Evolutionary conservation across 192 early-diverging fungal species (phyloP).

Genomic region (Coemansia sp.): DNA sequence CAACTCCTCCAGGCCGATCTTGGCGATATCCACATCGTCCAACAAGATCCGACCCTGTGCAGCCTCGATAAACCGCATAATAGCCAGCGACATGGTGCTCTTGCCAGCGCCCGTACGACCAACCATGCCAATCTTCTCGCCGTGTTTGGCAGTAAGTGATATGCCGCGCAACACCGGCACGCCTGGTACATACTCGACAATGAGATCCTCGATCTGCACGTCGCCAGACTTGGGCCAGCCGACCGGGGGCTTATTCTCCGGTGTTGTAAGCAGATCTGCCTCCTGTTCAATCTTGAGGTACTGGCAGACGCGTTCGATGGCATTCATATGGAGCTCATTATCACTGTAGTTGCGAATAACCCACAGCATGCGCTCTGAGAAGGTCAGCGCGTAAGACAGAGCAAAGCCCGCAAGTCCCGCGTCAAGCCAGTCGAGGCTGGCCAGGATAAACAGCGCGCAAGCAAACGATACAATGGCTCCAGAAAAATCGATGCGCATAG

Average conservation of each 20-base stretch:
- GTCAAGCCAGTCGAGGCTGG: constrained; percentile 56
- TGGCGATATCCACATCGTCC: constrained; percentile 74
- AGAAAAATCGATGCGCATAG: constrained; percentile 79
- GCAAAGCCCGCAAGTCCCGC: constrained; percentile 84
- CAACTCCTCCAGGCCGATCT: constrained; percentile 39
- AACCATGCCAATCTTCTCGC: constrained; percentile 86
- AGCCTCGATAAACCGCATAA: constrained; percentile 77
- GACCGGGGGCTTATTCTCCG: constrained; percentile 50
- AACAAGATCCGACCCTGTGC: constrained; percentile 62
- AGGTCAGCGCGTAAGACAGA: constrained; percentile 80
- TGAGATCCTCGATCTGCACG: constrained; percentile 66
- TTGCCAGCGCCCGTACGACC: constrained; percentile 86
- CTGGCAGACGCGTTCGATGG: constrained; percentile 81
- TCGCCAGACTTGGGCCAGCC: constrained; percentile 69
- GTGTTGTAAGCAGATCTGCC: constrained; percentile 58
- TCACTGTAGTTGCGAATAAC: constrained; percentile 69
- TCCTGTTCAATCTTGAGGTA: constrained; percentile 82
- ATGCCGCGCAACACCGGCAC: constrained; percentile 76
- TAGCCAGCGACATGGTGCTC: constrained; percentile 64
- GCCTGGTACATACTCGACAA: constrained; percentile 75
- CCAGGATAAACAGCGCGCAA: constrained; percentile 66
- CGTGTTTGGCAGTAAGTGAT: constrained; percentile 64
- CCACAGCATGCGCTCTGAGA: constrained; percentile 79
- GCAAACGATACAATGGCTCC: constrained; percentile 71
- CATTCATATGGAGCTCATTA: constrained; percentile 85